A percentile compares a stretch with the other conserved stretches of the same genome.
Evolutionary conservation across 148 eudicot species (phyloP).

Genomic region (Fagopyrum esculentum): DNA sequence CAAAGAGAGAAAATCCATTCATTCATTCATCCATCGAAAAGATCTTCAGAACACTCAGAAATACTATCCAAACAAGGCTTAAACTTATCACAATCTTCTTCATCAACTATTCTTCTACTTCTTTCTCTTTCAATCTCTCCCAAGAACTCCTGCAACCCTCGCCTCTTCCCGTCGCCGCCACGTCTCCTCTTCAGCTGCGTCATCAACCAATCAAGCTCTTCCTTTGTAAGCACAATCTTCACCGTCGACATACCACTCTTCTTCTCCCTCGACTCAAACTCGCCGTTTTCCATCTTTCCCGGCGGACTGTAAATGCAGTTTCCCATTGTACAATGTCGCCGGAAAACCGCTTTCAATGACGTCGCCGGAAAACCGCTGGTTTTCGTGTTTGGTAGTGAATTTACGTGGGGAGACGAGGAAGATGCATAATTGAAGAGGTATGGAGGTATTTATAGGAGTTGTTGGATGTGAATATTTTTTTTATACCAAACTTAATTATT

Average conservation of each 20-base stretch:
- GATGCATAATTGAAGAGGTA: slow-evolving; percentile 4
- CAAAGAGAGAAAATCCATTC: background rate
- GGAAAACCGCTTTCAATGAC: background rate
- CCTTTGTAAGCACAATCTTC: slow-evolving; percentile 70
- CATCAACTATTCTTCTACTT: slow-evolving; percentile 15
- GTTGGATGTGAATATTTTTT: background rate
- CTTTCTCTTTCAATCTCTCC: slow-evolving; percentile 41
- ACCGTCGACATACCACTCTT: slow-evolving; percentile 27
- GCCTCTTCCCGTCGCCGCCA: slow-evolving; percentile 18
- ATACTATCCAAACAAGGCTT: slow-evolving; percentile 67
- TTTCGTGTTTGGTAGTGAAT: background rate
- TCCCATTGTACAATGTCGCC: slow-evolving; percentile 33
- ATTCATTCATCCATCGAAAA: slow-evolving; percentile 26
- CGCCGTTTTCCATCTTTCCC: slow-evolving; percentile 7
- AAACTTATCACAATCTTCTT: slow-evolving; percentile 25
- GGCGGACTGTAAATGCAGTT: slow-evolving; percentile 28
- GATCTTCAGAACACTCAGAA: slow-evolving; percentile 45
- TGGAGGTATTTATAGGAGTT: background rate
- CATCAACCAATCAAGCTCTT: slow-evolving; percentile 59
- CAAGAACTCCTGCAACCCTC: slow-evolving; percentile 44
- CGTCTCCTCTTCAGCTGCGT: slow-evolving; percentile 22
- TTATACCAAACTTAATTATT: background rate
- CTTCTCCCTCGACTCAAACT: background rate
- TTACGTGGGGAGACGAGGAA: background rate
- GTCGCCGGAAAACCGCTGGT: slow-evolving; percentile 17